Evolutionary conservation across 495 filamentous ascomycete species (phyloP).

Genomic region (Xylaria intraflava): DNA sequence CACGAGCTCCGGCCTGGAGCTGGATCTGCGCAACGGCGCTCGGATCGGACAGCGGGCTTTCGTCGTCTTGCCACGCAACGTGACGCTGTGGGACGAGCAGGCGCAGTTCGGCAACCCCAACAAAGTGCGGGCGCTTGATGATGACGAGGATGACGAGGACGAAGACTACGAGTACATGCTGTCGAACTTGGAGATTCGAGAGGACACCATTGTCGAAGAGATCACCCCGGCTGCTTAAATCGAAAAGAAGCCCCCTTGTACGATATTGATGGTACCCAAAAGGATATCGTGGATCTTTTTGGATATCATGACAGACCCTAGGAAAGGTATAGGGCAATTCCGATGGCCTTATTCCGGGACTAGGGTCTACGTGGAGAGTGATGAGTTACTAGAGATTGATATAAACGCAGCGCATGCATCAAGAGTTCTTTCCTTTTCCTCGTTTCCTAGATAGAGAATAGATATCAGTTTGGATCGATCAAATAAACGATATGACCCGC

Average conservation of each 20-base stretch:
- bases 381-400: too few species aligned
- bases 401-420: too few species aligned
- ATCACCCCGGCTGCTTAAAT: neutral
- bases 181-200: neutral
- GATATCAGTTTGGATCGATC: too few species aligned
- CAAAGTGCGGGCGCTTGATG: neutral
- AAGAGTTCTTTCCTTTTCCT: too few species aligned
- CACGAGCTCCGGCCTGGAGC: neutral
- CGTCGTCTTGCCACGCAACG: constrained; percentile 3
- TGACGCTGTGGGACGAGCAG: neutral
- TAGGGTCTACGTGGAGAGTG: too few species aligned
- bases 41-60: constrained; percentile 2
- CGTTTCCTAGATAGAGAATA: too few species aligned
- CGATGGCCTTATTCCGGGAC: too few species aligned
- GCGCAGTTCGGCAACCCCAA: constrained; percentile 1
- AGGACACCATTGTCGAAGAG: constrained; percentile 1
- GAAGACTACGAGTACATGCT: neutral
- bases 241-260: neutral
- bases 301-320: too few species aligned
- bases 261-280: too few species aligned
- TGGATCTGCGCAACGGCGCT: neutral
- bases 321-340: too few species aligned
- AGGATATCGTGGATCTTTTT: too few species aligned
- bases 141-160: neutral
- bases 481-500: too few species aligned